phyloP scores from a whole-genome alignment of 2,329 filamentous ascomycete genomes.

The Nothophaeocryptopus gaeumannii region DNA sequence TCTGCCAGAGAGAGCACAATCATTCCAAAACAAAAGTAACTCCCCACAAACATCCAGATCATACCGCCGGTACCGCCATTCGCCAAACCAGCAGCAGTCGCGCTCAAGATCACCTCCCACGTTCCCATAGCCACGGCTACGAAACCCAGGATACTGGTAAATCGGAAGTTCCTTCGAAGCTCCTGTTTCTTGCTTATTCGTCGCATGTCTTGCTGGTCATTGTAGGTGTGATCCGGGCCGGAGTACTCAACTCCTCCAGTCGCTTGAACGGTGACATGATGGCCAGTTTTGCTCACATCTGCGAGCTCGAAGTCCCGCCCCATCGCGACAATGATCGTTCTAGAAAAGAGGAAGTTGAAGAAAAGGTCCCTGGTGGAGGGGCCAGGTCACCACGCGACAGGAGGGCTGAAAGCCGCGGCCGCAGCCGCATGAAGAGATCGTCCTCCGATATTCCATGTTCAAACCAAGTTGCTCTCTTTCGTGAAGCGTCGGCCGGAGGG shows the following conservation, averaged over 20 bases:
- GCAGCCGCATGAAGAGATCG: neutral
- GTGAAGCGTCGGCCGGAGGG: neutral
- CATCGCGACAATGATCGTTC: neutral
- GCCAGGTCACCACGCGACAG: too few species aligned
- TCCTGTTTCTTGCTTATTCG: conserved; percentile 24
- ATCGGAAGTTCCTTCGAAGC: conserved; percentile 17
- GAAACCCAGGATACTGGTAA: conserved; percentile 30
- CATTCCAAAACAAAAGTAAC: conserved; percentile 15
- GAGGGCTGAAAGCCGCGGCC: neutral
- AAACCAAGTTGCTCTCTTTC: neutral
- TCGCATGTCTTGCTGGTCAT: conserved; percentile 20
- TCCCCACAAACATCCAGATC: conserved; percentile 22
- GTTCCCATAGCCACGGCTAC: conserved; percentile 29
- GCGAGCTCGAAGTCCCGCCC: neutral
- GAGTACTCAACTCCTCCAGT: neutral
- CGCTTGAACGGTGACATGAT: conserved; percentile 1
- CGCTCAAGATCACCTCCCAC: conserved; percentile 24
- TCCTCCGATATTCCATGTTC: neutral
- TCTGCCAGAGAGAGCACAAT: conserved; percentile 27
- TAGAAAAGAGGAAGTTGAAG: neutral
- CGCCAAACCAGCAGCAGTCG: conserved; percentile 13
- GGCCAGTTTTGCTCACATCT: neutral
- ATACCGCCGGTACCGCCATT: conserved; percentile 22
- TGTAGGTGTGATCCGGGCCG: conserved; percentile 1
- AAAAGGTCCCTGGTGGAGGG: neutral